Evolutionary conservation across 306 rosid genomes (phyloP), one percentile per base, ranked within the genome.

Genomic region (Arachis stenosperma): DNA sequence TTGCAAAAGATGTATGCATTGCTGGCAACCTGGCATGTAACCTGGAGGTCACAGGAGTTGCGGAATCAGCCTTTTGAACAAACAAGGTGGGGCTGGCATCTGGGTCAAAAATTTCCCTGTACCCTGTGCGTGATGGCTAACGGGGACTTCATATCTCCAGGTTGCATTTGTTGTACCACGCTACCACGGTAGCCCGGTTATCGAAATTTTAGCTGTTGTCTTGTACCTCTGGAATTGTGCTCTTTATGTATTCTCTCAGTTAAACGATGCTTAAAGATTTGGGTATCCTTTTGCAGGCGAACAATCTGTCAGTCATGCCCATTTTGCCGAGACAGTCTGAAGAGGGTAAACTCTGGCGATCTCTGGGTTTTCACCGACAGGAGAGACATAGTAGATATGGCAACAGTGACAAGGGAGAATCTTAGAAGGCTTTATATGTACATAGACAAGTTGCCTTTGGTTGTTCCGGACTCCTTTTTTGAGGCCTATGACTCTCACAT

Each of bases 261-360:
- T 56, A 46, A 61, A 68, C 4, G 37, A 33, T 33, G 60, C 55
- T 42, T 50, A 42, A 56, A 60, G 33, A 44, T 30, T 42, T 76
- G 1, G 63, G 61, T 54, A 63, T 7, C 14, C 29, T 17, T 59
- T 69, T 83, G 80, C 97, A 94, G 98, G 98, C 86, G 87, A 78
- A 77, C 90, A 29, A 87, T 90, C 69, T 94, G 97, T 0, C 90
- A 88, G 53, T 94, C 98, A 0, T 94, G 98, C 81, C 98, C 98
- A 36, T 94, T 94, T 73, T 94, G 98, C 69, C 93, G 98, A 2
- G 97, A 91, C 84, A 88, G 87, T 79, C 92, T 94, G 22, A 94
- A 88, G 85, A 85, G 98, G 79, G 98, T 94, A 64, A 89, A 89
- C 79, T 94, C 98, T 0, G 79, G 96, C 2, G 98, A 91, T 85